Conservation (phyloP, 805 yeast genomes). For the Hermanozyma aechmeae region DNA sequence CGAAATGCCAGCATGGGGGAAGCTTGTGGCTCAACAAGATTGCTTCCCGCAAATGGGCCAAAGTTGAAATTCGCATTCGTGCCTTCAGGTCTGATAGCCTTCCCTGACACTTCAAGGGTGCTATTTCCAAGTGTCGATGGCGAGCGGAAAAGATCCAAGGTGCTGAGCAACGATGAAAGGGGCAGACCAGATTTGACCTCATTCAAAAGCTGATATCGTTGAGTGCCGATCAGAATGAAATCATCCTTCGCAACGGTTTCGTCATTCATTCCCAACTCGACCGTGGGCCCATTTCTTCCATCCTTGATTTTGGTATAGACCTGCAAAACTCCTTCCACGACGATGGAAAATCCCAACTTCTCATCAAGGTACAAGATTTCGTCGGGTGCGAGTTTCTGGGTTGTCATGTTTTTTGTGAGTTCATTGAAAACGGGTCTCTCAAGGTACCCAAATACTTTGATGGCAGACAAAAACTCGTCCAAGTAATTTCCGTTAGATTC, state of each 20-base stretch:
- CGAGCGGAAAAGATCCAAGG: conserved; percentile 57
- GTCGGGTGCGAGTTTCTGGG: conserved; percentile 69
- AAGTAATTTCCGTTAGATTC: conserved; percentile 51
- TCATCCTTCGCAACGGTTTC: conserved; percentile 30
- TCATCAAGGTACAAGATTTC: conserved; percentile 71
- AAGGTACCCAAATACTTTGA: conserved; percentile 87
- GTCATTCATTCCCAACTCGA: conserved; percentile 12
- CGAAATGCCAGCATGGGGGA: too few species aligned
- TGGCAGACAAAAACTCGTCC: conserved; percentile 84
- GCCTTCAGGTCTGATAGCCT: too few species aligned
- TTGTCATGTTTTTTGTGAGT: conserved; percentile 82
- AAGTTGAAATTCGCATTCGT: too few species aligned
- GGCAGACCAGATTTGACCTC: conserved; percentile 80
- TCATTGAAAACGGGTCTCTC: conserved; percentile 90
- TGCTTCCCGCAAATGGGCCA: too few species aligned
- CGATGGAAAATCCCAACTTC: conserved; percentile 78
- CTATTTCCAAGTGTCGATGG: too few species aligned
- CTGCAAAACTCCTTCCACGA: conserved; percentile 84
- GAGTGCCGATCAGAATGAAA: conserved; percentile 41
- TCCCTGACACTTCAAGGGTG: too few species aligned
- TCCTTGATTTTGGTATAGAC: conserved; percentile 51
- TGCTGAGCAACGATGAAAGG: conserved; percentile 71
- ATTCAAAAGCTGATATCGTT: conserved; percentile 64
- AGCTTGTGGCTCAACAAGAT: too few species aligned
- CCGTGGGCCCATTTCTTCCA: conserved; percentile 3